Percentiles rank a stretch among this genome's conserved stretches.
phyloP scores from a whole-genome alignment of 1,284 basidiomycete genomes.

The Trichosporon sp. region DNA sequence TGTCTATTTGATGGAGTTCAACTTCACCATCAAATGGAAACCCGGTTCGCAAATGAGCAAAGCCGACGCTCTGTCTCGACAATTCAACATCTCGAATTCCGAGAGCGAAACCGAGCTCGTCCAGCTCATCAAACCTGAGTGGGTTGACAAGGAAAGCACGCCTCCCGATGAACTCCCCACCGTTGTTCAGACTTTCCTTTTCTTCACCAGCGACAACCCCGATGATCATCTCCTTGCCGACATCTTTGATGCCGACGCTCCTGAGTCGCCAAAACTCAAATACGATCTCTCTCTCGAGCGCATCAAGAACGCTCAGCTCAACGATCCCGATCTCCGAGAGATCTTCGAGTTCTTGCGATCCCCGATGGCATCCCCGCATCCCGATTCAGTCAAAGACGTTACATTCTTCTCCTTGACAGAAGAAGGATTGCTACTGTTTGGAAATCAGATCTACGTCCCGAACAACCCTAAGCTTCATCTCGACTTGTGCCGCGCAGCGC shows the following conservation, averaged over 20 bases:
- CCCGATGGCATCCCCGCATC: not conserved
- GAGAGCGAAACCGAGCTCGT: not conserved
- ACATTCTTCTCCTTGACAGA: not conserved
- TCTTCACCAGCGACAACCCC: not conserved
- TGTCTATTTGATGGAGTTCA: constrained; percentile 38
- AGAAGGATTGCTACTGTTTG: not conserved
- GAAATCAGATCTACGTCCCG: not conserved
- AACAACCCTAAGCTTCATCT: not conserved
- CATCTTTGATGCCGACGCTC: not conserved
- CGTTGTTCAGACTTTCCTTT: not conserved
- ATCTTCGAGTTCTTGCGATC: not conserved
- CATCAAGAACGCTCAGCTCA: not conserved
- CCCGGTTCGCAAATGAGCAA: constrained; percentile 42
- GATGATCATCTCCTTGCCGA: not conserved
- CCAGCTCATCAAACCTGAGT: not conserved
- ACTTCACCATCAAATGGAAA: constrained; percentile 46
- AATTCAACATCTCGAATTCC: not conserved
- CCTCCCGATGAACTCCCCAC: not conserved
- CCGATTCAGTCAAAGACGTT: not conserved
- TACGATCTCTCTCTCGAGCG: not conserved
- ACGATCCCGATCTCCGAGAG: not conserved
- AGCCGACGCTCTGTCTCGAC: constrained; percentile 44
- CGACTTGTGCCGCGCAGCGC: not conserved
- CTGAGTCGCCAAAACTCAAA: not conserved
- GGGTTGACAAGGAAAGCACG: not conserved